Conservation (phyloP, 371 early-diverging fungal genomes). For the Mortierella sp. region DNA sequence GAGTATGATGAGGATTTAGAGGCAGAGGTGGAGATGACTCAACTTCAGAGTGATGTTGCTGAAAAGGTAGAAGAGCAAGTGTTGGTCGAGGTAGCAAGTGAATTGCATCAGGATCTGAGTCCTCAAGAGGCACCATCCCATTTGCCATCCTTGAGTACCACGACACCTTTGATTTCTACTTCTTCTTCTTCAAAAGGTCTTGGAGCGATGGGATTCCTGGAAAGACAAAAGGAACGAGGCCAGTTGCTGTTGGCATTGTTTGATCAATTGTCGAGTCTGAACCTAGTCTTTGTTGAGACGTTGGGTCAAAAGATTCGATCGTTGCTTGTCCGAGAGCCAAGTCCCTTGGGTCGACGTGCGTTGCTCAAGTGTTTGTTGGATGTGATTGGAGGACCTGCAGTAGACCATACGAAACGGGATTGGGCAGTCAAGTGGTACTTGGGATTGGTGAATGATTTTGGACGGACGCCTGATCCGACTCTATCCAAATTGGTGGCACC, state of each 20-base stretch:
- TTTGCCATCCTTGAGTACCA: slow-evolving; percentile 29
- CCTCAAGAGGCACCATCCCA: slow-evolving; percentile 27
- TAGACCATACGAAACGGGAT: slow-evolving; percentile 58
- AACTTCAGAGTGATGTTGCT: not conserved
- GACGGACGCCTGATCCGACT: slow-evolving; percentile 5
- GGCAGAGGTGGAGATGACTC: not conserved
- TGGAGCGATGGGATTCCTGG: slow-evolving; percentile 5
- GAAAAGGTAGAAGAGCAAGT: slow-evolving; percentile 10
- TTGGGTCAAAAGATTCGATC: slow-evolving; percentile 46
- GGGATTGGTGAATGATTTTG: slow-evolving; percentile 47
- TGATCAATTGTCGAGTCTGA: slow-evolving; percentile 54
- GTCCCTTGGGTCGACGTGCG: slow-evolving; percentile 34
- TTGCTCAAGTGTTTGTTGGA: slow-evolving; percentile 54
- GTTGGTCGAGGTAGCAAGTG: slow-evolving; percentile 20
- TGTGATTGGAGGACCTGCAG: slow-evolving; percentile 42
- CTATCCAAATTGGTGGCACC: not conserved
- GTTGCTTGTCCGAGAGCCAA: slow-evolving; percentile 38
- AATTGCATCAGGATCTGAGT: slow-evolving; percentile 27
- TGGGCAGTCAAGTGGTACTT: slow-evolving; percentile 57
- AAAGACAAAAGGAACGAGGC: slow-evolving; percentile 41
- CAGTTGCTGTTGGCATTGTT: slow-evolving; percentile 53
- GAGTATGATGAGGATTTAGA: slow-evolving; percentile 38
- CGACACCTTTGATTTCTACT: not conserved
- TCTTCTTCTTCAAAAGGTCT: too few species aligned
- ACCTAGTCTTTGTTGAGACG: slow-evolving; percentile 52